Evolutionary conservation across 2,329 filamentous ascomycete genomes (phyloP).

Genomic region (Microdochium trichocladiopsis): DNA sequence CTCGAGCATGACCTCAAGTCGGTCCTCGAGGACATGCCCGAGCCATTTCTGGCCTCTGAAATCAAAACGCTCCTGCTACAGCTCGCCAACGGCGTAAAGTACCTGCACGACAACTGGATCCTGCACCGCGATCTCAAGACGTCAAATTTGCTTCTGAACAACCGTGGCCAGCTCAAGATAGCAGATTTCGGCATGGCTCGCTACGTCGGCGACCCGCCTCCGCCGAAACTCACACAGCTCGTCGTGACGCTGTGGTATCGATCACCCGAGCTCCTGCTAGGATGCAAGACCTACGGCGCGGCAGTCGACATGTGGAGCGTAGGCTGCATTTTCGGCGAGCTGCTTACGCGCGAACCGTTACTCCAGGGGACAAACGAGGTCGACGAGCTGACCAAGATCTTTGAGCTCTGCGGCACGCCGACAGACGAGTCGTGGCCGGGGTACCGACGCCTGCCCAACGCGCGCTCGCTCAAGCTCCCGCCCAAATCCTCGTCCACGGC

Average conservation of each 20-base stretch:
- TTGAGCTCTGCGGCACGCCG: slow-evolving; percentile 82
- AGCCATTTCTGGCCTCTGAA: slow-evolving; percentile 88
- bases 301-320: slow-evolving; percentile 93
- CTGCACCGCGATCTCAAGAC: slow-evolving; percentile 92
- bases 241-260: slow-evolving; percentile 98
- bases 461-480: slow-evolving; percentile 55
- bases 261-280: slow-evolving; percentile 81
- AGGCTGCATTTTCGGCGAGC: slow-evolving; percentile 91
- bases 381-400: slow-evolving; percentile 80
- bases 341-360: slow-evolving; percentile 75
- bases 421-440: slow-evolving; percentile 77
- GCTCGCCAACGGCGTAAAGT: slow-evolving; percentile 71
- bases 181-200: slow-evolving; percentile 98
- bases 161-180: slow-evolving; percentile 89
- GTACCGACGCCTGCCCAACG: slow-evolving; percentile 83
- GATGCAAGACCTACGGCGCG: slow-evolving; percentile 64
- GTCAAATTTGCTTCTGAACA: slow-evolving; percentile 89
- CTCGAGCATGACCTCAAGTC: slow-evolving; percentile 94
- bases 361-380: slow-evolving; percentile 90
- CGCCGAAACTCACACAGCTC: slow-evolving; percentile 74
- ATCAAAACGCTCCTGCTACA: slow-evolving; percentile 86
- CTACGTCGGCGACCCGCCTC: slow-evolving; percentile 71
- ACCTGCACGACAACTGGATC: slow-evolving; percentile 86
- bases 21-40: slow-evolving; percentile 86
- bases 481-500: slow-evolving; percentile 25